A percentile compares a stretch with the other conserved stretches of the same genome.
Evolutionary conservation across 116 monocot genomes (phyloP).

Genomic region (Dioscorea cayenensis): DNA sequence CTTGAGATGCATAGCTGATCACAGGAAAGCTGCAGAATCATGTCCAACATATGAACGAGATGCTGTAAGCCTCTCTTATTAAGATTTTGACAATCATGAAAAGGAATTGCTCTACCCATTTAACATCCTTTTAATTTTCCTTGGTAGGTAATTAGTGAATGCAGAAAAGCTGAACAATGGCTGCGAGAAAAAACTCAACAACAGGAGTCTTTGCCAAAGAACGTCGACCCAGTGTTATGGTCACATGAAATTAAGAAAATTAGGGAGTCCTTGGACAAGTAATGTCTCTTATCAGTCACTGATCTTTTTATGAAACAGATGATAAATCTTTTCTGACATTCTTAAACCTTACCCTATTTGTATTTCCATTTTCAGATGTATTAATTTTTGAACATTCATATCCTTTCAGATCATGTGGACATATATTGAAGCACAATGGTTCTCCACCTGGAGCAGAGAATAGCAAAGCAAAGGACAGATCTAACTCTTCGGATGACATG

Average conservation of each 20-base stretch:
- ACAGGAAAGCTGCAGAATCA: slow-evolving; percentile 40
- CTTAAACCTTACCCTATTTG: not conserved
- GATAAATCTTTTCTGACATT: not conserved
- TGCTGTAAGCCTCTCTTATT: slow-evolving; percentile 25
- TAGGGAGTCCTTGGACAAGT: slow-evolving; percentile 22
- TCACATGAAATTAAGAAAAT: slow-evolving; percentile 18
- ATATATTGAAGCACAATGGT: slow-evolving; percentile 2
- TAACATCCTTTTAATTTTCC: not conserved
- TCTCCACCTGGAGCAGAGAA: slow-evolving; percentile 7
- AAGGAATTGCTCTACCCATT: not conserved
- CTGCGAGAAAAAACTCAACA: slow-evolving; percentile 13
- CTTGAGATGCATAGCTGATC: slow-evolving; percentile 43
- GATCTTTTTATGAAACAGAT: not conserved
- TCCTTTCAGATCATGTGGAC: slow-evolving; percentile 11
- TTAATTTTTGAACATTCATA: not conserved
- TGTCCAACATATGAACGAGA: slow-evolving; percentile 31
- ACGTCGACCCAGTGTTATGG: slow-evolving; percentile 17
- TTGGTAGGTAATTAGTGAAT: slow-evolving; percentile 16
- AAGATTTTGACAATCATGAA: not conserved
- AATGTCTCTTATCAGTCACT: not conserved
- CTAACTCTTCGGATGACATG: slow-evolving; percentile 1
- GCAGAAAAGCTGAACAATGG: slow-evolving; percentile 24
- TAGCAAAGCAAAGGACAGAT: slow-evolving; percentile 1
- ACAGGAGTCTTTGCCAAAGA: slow-evolving; percentile 21
- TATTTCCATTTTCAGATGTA: not conserved